Percentiles rank a stretch among this genome's conserved stretches.
These are phyloP conservation scores for Neurospora sp. DNA, from an alignment of 495 filamentous ascomycete genomes.

Conservation along the genomic window DNA sequence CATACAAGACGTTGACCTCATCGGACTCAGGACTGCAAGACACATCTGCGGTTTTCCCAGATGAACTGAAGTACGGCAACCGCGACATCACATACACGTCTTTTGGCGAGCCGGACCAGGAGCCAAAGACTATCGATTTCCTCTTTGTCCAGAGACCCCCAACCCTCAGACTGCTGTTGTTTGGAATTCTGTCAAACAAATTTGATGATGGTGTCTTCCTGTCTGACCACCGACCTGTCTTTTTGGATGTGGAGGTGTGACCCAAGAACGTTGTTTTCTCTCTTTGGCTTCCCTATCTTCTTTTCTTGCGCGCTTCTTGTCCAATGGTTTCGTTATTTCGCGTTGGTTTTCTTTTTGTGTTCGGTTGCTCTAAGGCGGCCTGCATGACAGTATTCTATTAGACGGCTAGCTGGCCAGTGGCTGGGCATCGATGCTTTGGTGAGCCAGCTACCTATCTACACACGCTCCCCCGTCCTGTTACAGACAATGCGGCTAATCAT, in stretches of 20 bases:
- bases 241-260: conserved; percentile 47
- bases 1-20: conserved; percentile 47
- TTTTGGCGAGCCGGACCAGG: conserved; percentile 37
- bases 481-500: background rate
- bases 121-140: conserved; percentile 22
- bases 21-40: conserved; percentile 19
- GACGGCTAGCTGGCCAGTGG: background rate
- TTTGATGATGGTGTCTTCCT: conserved; percentile 59
- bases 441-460: background rate
- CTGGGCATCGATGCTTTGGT: background rate
- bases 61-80: conserved; percentile 20
- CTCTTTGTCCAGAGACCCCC: conserved; percentile 15
- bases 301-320: background rate
- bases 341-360: background rate
- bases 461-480: background rate
- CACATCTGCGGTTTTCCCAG: conserved; percentile 15
- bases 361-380: background rate
- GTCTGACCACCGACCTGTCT: conserved; percentile 68
- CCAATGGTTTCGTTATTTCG: background rate
- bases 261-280: background rate
- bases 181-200: conserved; percentile 49
- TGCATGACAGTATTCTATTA: background rate
- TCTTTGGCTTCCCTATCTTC: background rate
- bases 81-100: conserved; percentile 48
- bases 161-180: conserved; percentile 22